Base-by-base conservation (phyloP, 2,329 filamentous ascomycete genomes). In the Ophidiomyces ophidiicola region DNA sequence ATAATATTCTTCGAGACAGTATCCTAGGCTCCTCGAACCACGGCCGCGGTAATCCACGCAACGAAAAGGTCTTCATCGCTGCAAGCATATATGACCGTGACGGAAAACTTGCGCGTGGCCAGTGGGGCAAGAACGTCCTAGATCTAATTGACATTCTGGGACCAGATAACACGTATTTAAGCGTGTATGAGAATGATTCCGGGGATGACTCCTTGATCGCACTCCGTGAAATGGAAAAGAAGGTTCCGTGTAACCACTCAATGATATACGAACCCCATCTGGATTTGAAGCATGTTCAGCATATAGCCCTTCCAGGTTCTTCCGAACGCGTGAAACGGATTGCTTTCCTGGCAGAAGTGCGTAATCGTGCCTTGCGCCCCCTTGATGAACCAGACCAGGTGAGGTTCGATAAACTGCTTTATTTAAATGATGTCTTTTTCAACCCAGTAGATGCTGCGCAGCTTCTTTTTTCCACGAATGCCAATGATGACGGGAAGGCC, bases 171-270 rank as follows among this genome's bases (percentile, higher is more conserved):
- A 74, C 80, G 2, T 82, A 76, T 52, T 57, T 86, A 39, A 82
- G 78, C 56, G 72, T 86, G 21, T 85, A 83, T 55, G 80, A 82
- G 53, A 80, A 82, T 50, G 74, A 81, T 51, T 72, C 78, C 21
- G 76, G 77, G 1, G 59, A 66, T 1, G 59, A 64, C 20, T 76
- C 74, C 11, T 65, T 64, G 41, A 55, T 60, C 23, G 75, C 78
- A 0, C 60, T 85, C 15, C 50, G 46, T 11, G 56, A 61, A 2
- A 67, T 84, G 32, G 66, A 69, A 39, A 52, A 58, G n/a, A 64
- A 62, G 39, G 58, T 73, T 11, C 54, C 59, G 15, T 69, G 69
- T 67, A 44, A 62, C 23, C 63, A 68, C 48, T 60, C 61, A 1
- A 70, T 85, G 38, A 65, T 81, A 5, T 70, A 67, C 33, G 78